A percentile compares a stretch with the other conserved stretches of the same genome.
These are phyloP conservation scores for Penicillium glabrum DNA, from an alignment of 2,329 filamentous ascomycete genomes.

Conservation along the genomic window DNA sequence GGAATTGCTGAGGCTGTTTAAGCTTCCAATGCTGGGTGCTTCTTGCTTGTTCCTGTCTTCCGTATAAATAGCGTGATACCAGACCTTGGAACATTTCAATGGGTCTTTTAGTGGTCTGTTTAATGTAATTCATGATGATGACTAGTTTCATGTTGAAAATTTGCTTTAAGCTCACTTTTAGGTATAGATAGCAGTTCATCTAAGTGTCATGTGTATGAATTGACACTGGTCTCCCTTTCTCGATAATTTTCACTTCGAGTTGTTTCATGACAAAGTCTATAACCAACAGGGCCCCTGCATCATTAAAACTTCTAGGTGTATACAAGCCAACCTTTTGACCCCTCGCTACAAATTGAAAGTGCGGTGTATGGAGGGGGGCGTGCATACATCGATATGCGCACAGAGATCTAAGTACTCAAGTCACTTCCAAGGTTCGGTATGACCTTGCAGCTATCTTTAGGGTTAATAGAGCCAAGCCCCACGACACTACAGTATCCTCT, in stretches of 20 bases:
- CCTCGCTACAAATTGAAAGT: neutral
- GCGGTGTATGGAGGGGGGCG: neutral
- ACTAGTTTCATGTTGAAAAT: neutral
- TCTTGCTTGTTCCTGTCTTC: slow-evolving; percentile 8
- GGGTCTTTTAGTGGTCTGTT: slow-evolving; percentile 5
- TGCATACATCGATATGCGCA: neutral
- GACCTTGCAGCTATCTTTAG: neutral
- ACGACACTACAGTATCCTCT: neutral
- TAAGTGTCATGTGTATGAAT: no score
- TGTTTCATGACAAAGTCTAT: no score
- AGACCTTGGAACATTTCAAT: neutral
- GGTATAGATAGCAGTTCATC: no score
- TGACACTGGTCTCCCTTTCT: no score
- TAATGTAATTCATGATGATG: slow-evolving; percentile 21
- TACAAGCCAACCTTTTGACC: neutral
- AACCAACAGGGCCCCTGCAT: no score
- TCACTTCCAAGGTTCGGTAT: neutral
- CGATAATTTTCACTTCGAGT: no score
- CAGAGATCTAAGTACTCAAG: neutral
- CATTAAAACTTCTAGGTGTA: no score
- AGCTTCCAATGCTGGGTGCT: slow-evolving; percentile 2
- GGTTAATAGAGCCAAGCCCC: neutral
- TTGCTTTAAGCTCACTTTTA: neutral
- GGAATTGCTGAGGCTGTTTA: slow-evolving; percentile 64
- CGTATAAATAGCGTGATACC: slow-evolving; percentile 34